Evolutionary conservation across 2,329 filamentous ascomycete species (phyloP).

Genomic region (Nigrograna mackinnonii): DNA sequence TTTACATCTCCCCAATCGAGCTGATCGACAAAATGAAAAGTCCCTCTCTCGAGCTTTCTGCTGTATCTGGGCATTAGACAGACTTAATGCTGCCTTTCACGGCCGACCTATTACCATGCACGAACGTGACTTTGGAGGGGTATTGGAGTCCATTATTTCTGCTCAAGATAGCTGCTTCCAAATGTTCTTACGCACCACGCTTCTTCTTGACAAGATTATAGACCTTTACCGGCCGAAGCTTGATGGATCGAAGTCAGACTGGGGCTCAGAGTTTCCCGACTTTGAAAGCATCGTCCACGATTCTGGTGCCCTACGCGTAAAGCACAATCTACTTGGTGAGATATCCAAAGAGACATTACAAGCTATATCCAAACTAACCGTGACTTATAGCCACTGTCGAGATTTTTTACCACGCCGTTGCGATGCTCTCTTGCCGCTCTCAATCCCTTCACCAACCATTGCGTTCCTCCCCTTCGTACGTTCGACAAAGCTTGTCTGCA

Average conservation of each 20-base stretch:
- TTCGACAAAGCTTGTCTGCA: not conserved
- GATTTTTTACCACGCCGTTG: not conserved
- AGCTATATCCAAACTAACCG: not conserved
- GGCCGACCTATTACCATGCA: not conserved
- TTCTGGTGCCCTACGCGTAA: not conserved
- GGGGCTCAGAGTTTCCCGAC: not conserved
- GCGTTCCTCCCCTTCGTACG: not conserved
- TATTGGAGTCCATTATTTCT: not conserved
- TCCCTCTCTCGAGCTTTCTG: not conserved
- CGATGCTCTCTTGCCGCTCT: not conserved
- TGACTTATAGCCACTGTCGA: not conserved
- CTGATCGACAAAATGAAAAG: not conserved
- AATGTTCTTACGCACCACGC: not conserved
- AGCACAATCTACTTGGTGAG: not conserved
- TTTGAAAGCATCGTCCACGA: not conserved
- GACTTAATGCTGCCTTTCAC: not conserved
- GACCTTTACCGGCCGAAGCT: not conserved
- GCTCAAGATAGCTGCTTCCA: not conserved
- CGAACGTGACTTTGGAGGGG: not conserved
- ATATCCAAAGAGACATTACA: not conserved
- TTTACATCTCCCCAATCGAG: not conserved
- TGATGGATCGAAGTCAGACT: not conserved
- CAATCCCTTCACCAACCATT: not conserved
- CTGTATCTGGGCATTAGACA: not conserved
- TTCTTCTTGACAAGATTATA: conserved; percentile 1